Evolutionary conservation across 2,329 filamentous ascomycete species (phyloP).

Genomic region (Talaromyces piceae): DNA sequence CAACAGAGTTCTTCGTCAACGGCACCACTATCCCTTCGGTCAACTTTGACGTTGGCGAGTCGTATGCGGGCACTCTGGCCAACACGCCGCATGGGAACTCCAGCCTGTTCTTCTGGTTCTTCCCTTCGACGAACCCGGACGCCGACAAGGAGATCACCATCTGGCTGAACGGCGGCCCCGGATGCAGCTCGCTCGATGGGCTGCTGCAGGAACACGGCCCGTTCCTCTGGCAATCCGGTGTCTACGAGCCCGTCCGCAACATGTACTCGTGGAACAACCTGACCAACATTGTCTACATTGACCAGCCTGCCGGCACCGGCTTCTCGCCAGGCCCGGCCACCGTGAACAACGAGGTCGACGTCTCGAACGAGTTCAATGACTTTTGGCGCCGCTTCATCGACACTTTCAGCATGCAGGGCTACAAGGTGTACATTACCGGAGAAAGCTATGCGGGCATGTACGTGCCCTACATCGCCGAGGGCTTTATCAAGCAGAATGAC

Average conservation of each 20-base stretch:
- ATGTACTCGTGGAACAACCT: conserved; percentile 53
- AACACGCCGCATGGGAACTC: conserved; percentile 45
- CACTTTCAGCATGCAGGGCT: conserved; percentile 59
- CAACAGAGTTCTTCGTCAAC: conserved; percentile 8
- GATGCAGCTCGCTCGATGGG: conserved; percentile 36
- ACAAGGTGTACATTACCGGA: conserved; percentile 66
- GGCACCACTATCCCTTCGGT: conserved; percentile 10
- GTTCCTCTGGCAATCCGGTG: conserved; percentile 35
- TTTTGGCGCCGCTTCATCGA: conserved; percentile 49
- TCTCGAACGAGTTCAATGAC: conserved; percentile 65
- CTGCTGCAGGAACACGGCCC: conserved; percentile 39
- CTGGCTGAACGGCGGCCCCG: conserved; percentile 44
- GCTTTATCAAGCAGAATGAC: conserved; percentile 63
- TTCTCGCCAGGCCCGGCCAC: conserved; percentile 57
- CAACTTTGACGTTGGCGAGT: conserved; percentile 25
- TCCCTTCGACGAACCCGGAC: conserved; percentile 40
- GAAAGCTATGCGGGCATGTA: conserved; percentile 64
- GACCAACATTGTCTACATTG: conserved; percentile 60
- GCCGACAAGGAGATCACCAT: conserved; percentile 32
- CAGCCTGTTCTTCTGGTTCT: conserved; percentile 61
- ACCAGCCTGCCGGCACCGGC: conserved; percentile 56
- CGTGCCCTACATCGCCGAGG: conserved; percentile 64
- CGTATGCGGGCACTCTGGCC: conserved; percentile 51
- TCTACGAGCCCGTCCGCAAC: conserved; percentile 40
- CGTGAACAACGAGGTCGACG: conserved; percentile 59